phyloP scores from a whole-genome alignment of 1,284 basidiomycete genomes.

The Phellinidium pouzarii region DNA sequence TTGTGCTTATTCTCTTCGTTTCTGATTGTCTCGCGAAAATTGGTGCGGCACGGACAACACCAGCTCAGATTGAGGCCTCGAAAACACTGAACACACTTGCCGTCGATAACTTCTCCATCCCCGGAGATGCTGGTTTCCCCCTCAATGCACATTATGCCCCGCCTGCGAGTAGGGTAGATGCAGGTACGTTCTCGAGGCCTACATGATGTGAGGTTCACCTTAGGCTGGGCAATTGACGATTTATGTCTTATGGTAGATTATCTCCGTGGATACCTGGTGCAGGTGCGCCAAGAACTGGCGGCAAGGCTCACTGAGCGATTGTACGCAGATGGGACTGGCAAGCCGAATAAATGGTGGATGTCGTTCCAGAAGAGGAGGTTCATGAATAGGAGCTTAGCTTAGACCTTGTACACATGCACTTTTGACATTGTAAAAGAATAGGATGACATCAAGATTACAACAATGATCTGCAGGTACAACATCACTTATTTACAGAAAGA shows the following conservation, averaged over 20 bases:
- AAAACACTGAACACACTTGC: conserved; percentile 89
- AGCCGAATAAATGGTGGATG: conserved; percentile 99
- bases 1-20: conserved; percentile 97
- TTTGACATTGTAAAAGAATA: neutral
- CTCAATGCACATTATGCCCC: conserved; percentile 89
- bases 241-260: conserved; percentile 48
- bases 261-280: conserved; percentile 86
- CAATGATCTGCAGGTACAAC: conserved; percentile 18
- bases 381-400: conserved; percentile 83
- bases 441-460: neutral
- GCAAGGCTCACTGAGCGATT: conserved; percentile 81
- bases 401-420: conserved; percentile 26
- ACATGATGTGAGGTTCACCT: neutral
- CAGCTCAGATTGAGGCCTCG: conserved; percentile 78
- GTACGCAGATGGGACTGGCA: conserved; percentile 80
- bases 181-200: conserved; percentile 52
- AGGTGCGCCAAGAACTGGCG: conserved; percentile 89
- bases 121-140: conserved; percentile 94
- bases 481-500: conserved; percentile 9
- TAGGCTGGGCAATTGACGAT: neutral
- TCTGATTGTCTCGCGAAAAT: conserved; percentile 95
- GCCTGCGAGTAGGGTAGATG: conserved; percentile 72
- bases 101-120: conserved; percentile 88
- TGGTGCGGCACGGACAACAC: conserved; percentile 56
- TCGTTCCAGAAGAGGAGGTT: conserved; percentile 96